Evolutionary conservation across 2,329 filamentous ascomycete species (phyloP), one percentile per base, ranked within the genome.

Genomic region (Trichoderma hamatum): DNA sequence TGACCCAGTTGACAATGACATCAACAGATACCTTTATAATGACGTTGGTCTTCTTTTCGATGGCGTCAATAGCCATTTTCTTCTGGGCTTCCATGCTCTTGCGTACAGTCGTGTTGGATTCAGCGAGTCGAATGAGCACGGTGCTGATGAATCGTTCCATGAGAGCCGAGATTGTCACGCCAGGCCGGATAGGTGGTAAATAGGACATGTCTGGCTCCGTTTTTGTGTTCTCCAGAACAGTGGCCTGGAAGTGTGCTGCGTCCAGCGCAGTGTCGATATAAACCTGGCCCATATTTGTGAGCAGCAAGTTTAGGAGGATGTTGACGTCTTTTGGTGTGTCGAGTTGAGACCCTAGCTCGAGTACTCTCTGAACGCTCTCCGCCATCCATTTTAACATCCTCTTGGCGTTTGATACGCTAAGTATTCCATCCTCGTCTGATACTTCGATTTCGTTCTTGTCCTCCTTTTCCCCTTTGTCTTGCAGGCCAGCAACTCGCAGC

Each of bases 331-430:
- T 98, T 19, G 96, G 93, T 5, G 94, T 97, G 74, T 99, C 96
- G 69, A 87, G 91, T 63, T 90, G 90, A 28, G 92, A 91, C 28
- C 92, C 94, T n/a, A 99, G 85, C 79, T 99, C 96, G 11, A 99
- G 85, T 0, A 94, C 93, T 72, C 96, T 87, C 49, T 96, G 92
- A 28, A 99, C 95, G 71, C 93, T 94, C 82, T 99, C 96, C 2
- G 96, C 96, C 51, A 99, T 84, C 96, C 96, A 99, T 77, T 93
- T 96, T 70, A 99, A 86, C 94, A 99, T 99, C 69, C 96, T 88
- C 81, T 98, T 98, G n/a, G 94, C 93, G 78, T 92, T 94, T n/a
- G 89, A 84, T 5, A 96, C 84, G 73, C 90, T 95, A 30, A 98
- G 83, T 68, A 89, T 85, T 39, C 96, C 96, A 75, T 99, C 95